Evolutionary conservation across 768 basidiomycete genomes (phyloP).

Genomic region (Phanerochaete carnosa): DNA sequence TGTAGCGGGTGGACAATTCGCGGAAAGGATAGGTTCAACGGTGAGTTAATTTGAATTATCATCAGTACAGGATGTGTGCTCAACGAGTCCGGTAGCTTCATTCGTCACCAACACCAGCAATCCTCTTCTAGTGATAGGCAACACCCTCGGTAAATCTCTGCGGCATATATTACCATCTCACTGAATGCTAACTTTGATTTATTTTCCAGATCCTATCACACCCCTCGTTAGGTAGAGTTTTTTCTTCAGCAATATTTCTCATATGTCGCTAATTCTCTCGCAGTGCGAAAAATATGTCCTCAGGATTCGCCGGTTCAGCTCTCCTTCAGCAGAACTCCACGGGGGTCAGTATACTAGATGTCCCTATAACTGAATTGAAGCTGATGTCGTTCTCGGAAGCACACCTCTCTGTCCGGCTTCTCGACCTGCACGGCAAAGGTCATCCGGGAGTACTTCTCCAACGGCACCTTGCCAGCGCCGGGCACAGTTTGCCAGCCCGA

Average conservation of each 20-base stretch:
- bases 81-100: not conserved
- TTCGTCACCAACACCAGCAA: slow-evolving; percentile 21
- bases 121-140: slow-evolving; percentile 25
- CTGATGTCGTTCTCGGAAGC: not conserved
- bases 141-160: slow-evolving; percentile 11
- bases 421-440: slow-evolving; percentile 33
- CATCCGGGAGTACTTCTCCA: slow-evolving; percentile 37
- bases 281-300: not conserved
- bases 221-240: slow-evolving; percentile 10
- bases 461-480: slow-evolving; percentile 37
- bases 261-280: not conserved
- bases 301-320: slow-evolving; percentile 1
- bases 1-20: not conserved
- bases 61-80: not conserved
- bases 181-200: not conserved
- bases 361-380: not conserved
- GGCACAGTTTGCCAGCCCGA: slow-evolving; percentile 36
- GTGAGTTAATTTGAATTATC: not conserved
- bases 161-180: not conserved
- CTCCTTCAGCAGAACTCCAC: slow-evolving; percentile 10
- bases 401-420: slow-evolving; percentile 6
- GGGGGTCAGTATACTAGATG: slow-evolving; percentile 4
- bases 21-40: not conserved
- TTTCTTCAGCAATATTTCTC: not conserved
- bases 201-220: slow-evolving; percentile 13